Evolutionary conservation across 768 basidiomycete genomes (phyloP).

Genomic region (Gyrodon lividus): DNA sequence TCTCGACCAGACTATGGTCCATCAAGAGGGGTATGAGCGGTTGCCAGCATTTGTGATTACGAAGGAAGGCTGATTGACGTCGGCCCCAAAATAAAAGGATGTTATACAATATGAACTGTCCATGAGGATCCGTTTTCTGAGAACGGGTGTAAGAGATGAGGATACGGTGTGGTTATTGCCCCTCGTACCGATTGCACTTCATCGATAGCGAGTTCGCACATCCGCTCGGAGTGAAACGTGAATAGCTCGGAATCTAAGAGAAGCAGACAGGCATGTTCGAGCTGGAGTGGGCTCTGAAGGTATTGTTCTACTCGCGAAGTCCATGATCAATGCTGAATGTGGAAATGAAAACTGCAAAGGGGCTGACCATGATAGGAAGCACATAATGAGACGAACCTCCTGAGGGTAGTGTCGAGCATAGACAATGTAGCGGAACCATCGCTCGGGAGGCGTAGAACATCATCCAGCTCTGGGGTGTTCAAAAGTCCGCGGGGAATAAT

Average conservation of each 20-base stretch:
- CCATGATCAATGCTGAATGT: conserved; percentile 5
- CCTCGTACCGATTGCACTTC: conserved; percentile 63
- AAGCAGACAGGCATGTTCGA: conserved; percentile 78
- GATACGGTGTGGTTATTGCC: not conserved
- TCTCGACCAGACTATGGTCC: conserved; percentile 80
- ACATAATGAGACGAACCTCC: conserved; percentile 75
- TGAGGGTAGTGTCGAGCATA: conserved; percentile 74
- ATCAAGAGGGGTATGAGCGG: conserved; percentile 78
- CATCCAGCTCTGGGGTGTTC: conserved; percentile 75
- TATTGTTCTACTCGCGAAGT: conserved; percentile 63
- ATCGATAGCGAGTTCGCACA: conserved; percentile 76
- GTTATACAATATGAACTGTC: conserved; percentile 75
- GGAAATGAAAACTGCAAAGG: not conserved
- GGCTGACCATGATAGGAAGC: conserved; percentile 82
- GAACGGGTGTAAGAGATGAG: conserved; percentile 5
- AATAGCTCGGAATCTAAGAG: conserved; percentile 87
- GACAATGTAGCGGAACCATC: conserved; percentile 60
- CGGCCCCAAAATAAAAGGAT: conserved; percentile 76
- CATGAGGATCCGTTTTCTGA: conserved; percentile 84
- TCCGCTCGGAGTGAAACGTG: conserved; percentile 86
- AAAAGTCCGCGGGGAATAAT: conserved; percentile 1
- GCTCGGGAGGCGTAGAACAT: conserved; percentile 66
- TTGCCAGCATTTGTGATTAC: conserved; percentile 81
- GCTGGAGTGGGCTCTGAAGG: conserved; percentile 77
- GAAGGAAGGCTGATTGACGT: conserved; percentile 65